Evolutionary conservation across 768 basidiomycete species (phyloP), one percentile per base, ranked within the genome.

Genomic region (Pisolithus tinctorius): DNA sequence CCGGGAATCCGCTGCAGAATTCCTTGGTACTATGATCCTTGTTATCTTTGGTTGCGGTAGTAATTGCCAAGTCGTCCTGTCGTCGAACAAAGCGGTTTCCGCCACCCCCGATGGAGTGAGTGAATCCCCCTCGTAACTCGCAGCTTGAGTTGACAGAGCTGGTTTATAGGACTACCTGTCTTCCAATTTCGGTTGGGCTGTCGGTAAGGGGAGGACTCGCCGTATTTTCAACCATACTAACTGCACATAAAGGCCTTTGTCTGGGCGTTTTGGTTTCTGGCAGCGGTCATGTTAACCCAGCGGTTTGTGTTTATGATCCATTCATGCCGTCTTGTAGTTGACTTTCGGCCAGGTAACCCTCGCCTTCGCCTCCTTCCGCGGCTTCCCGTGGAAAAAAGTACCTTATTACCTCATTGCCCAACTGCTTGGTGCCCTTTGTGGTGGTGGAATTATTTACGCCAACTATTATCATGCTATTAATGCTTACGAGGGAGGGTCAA

Each of bases 321-420:
- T 13, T 16, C 17, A 40, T 17, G 49, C 17, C 37, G 1, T 6
- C 31, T n/a, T 6, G 27, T 17, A 16, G 29, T 49, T 59, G n/a
- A 62, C 26, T 34, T 26, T 38, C n/a, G 8, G 4, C 29, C 23
- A 84, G 83, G 74, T 90, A 25, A 92, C 89, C 16, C 66, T 92
- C 46, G 75, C 81, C 13, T 60, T 89, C 42, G 86, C 85, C 4
- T 71, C 79, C 2, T 81, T 82, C 64, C 80, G 88, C 55, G 76
- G 74, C 43, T 90, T 92, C 66, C 86, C 89, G 0, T 86, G 86
- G 84, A 76, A 74, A 57, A 91, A 91, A 63, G 89, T 89, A 0
- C 89, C 89, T 0, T 74, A 58, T 20, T 89, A 82, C 63, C 77
- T 86, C 43, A 60, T 80, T 45, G 77, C 82, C 0, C 86, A 88